A percentile compares a stretch with the other conserved stretches of the same genome.
Conservation (phyloP, 192 early-diverging fungal genomes). For the Rhizoclosmatium globosum region DNA sequence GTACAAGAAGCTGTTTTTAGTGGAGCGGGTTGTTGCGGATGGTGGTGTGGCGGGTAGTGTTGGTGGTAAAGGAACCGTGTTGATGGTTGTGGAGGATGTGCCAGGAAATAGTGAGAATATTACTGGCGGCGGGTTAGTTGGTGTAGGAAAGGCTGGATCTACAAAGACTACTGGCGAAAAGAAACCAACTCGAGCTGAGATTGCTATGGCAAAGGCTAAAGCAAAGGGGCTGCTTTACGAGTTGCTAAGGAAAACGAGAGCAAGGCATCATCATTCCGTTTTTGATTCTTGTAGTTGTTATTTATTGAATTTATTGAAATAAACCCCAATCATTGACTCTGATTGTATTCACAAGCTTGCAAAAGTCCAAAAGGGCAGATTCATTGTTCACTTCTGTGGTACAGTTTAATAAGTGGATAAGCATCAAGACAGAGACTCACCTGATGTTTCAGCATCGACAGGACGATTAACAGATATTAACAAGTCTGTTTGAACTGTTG, state of each 20-base stretch:
- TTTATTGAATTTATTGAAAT: slow-evolving; percentile 9
- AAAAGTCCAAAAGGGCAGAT: slow-evolving; percentile 5
- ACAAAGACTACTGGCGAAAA: background rate
- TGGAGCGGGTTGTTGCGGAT: slow-evolving; percentile 10
- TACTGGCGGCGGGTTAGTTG: background rate
- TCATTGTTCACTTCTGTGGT: slow-evolving; percentile 4
- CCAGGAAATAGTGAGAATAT: background rate
- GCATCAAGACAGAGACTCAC: background rate
- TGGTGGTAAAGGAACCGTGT: background rate
- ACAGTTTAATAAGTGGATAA: background rate
- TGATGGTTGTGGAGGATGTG: slow-evolving; percentile 15
- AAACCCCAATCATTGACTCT: slow-evolving; percentile 19
- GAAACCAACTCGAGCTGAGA: slow-evolving; percentile 30
- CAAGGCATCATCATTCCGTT: background rate
- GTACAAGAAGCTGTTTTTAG: slow-evolving; percentile 22
- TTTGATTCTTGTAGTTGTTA: background rate
- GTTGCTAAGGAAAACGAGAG: background rate
- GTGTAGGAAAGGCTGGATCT: background rate
- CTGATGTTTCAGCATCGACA: slow-evolving; percentile 30
- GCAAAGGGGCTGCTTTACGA: slow-evolving; percentile 31
- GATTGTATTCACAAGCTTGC: slow-evolving; percentile 6
- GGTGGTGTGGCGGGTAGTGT: background rate
- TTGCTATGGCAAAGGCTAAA: slow-evolving; percentile 33
- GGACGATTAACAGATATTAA: slow-evolving; percentile 82
- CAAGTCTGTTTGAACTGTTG: slow-evolving; percentile 74